Evolutionary conservation across 257 asterid species (phyloP).

Genomic region (Nicotiana benthamiana): DNA sequence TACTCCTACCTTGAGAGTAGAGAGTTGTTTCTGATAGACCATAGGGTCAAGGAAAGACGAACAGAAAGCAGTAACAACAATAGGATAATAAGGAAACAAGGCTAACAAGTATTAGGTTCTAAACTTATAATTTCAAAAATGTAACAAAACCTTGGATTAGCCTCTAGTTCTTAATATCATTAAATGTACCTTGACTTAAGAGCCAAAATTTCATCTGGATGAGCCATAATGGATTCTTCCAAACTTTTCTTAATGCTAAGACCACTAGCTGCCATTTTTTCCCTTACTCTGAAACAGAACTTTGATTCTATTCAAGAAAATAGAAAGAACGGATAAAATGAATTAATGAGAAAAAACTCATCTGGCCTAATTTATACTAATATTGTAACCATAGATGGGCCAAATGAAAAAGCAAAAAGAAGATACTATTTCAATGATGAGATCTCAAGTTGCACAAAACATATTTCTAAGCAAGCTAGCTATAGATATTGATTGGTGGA

Average conservation of each 20-base stretch:
- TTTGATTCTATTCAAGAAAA: not conserved
- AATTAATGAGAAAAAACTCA: not conserved
- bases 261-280: constrained; percentile 3
- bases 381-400: not conserved
- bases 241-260: constrained; percentile 12
- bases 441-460: not conserved
- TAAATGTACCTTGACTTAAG: constrained; percentile 12
- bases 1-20: too few species aligned
- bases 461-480: constrained; percentile 5
- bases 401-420: not conserved
- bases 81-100: too few species aligned
- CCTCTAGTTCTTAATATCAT: not conserved
- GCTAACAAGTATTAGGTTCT: too few species aligned
- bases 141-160: too few species aligned
- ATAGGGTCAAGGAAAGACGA: too few species aligned
- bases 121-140: too few species aligned
- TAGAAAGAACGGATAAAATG: not conserved
- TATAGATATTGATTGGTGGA: not conserved
- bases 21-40: too few species aligned
- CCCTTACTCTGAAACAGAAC: not conserved
- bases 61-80: too few species aligned
- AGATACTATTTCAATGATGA: not conserved
- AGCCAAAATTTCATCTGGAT: constrained; percentile 7
- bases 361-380: not conserved
- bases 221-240: constrained; percentile 5